phyloP scores from a whole-genome alignment of 495 filamentous ascomycete genomes.

The Tuber calosporum region DNA sequence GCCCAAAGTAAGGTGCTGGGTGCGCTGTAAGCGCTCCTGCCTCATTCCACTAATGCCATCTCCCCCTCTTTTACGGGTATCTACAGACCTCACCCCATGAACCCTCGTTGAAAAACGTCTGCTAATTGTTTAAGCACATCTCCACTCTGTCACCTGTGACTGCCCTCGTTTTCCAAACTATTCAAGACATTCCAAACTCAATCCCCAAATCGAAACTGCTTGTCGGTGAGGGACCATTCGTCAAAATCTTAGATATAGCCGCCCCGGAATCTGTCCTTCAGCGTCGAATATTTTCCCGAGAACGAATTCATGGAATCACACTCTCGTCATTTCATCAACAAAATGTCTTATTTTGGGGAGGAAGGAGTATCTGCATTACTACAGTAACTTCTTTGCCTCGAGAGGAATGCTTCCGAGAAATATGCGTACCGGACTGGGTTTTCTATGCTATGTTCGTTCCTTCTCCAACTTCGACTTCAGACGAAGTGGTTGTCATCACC shows the following conservation, averaged over 20 bases:
- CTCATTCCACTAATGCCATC: not conserved
- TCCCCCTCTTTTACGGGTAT: not conserved
- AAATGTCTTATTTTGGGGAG: conserved; percentile 54
- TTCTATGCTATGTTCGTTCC: conserved; percentile 60
- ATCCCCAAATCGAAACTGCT: conserved; percentile 46
- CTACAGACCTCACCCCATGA: not conserved
- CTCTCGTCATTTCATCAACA: conserved; percentile 31
- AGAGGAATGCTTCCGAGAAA: conserved; percentile 22
- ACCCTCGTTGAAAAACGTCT: not conserved
- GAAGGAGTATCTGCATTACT: conserved; percentile 43
- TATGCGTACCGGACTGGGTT: conserved; percentile 68
- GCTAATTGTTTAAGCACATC: conserved; percentile 19
- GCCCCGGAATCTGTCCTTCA: conserved; percentile 42
- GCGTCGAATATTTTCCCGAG: conserved; percentile 51
- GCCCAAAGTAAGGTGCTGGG: not conserved
- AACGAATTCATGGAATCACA: conserved; percentile 64
- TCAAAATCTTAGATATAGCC: conserved; percentile 54
- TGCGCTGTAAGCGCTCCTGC: not conserved
- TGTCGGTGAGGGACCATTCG: conserved; percentile 64
- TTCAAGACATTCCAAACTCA: not conserved
- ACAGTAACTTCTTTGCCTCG: conserved; percentile 23
- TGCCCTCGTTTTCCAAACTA: conserved; percentile 30
- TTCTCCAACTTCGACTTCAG: not conserved
- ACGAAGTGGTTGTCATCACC: conserved; percentile 53
- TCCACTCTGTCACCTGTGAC: conserved; percentile 34